phyloP scores from a whole-genome alignment of 78 protist species.

The Bigelowiella natans region DNA sequence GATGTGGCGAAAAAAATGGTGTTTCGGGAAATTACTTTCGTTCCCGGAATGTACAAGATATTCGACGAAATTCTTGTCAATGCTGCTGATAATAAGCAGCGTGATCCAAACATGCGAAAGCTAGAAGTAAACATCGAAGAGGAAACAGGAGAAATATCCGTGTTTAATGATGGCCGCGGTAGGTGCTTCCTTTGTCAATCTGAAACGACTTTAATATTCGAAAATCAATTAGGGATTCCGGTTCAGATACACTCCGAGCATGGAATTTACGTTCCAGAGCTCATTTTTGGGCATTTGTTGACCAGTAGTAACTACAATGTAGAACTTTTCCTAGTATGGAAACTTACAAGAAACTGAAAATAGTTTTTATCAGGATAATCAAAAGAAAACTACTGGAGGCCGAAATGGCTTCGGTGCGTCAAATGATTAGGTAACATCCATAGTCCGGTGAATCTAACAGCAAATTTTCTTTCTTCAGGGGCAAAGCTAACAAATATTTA shows the following conservation, averaged over 20 bases:
- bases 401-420: slow-evolving; percentile 85
- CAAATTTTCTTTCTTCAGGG: not conserved
- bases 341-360: too few species aligned
- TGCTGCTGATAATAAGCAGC: slow-evolving; percentile 94
- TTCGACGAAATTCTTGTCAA: slow-evolving; percentile 98
- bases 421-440: too few species aligned
- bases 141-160: slow-evolving; percentile 32
- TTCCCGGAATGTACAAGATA: slow-evolving; percentile 92
- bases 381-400: slow-evolving; percentile 63
- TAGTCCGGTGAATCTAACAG: not conserved
- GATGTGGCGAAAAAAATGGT: slow-evolving; percentile 5
- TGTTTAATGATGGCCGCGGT: slow-evolving; percentile 77
- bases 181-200: not conserved
- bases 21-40: slow-evolving; percentile 50
- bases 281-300: slow-evolving; percentile 90
- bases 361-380: slow-evolving; percentile 16
- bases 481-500: slow-evolving; percentile 97
- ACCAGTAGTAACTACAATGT: slow-evolving; percentile 69
- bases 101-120: slow-evolving; percentile 64
- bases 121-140: slow-evolving; percentile 62
- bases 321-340: too few species aligned
- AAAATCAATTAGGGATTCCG: slow-evolving; percentile 74
- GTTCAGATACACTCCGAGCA: slow-evolving; percentile 80
- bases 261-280: slow-evolving; percentile 74
- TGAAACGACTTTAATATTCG: not conserved